Conservation (phyloP, 2,329 filamentous ascomycete species). For the Dactylellina haptotyla region DNA sequence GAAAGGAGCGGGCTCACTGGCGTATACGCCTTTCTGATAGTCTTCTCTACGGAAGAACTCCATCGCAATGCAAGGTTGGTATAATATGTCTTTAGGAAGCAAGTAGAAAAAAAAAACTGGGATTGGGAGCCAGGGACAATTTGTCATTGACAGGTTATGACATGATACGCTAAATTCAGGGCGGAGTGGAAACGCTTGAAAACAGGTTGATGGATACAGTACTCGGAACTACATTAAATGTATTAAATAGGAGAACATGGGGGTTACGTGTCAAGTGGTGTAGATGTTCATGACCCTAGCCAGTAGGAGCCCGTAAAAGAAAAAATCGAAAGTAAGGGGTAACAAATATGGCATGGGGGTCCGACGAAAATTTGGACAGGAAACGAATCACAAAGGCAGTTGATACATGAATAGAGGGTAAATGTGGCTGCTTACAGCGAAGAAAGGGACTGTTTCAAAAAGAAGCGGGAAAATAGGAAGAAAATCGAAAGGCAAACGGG, state of each 20-base stretch:
- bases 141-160: constrained; percentile 5
- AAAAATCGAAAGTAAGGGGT: neutral
- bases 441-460: constrained; percentile 30
- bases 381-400: constrained; percentile 28
- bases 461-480: constrained; percentile 8
- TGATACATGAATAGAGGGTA: constrained; percentile 11
- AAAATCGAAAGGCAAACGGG: constrained; percentile 4
- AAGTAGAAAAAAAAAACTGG: constrained; percentile 4
- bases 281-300: constrained; percentile 9
- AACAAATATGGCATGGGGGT: constrained; percentile 1
- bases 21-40: neutral
- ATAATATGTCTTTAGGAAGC: neutral
- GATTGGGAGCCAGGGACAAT: neutral
- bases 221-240: constrained; percentile 12
- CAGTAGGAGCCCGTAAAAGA: constrained; percentile 12
- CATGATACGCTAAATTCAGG: constrained; percentile 34
- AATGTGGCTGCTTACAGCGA: constrained; percentile 41
- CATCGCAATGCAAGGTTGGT: constrained; percentile 35
- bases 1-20: neutral
- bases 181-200: constrained; percentile 11
- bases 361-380: constrained; percentile 1
- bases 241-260: constrained; percentile 8
- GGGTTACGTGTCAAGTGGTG: constrained; percentile 15
- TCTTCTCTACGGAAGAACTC: constrained; percentile 18
- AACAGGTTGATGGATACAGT: constrained; percentile 15